Conservation (phyloP, 345 rosid genomes). For the Gynandropsis gynandra region DNA sequence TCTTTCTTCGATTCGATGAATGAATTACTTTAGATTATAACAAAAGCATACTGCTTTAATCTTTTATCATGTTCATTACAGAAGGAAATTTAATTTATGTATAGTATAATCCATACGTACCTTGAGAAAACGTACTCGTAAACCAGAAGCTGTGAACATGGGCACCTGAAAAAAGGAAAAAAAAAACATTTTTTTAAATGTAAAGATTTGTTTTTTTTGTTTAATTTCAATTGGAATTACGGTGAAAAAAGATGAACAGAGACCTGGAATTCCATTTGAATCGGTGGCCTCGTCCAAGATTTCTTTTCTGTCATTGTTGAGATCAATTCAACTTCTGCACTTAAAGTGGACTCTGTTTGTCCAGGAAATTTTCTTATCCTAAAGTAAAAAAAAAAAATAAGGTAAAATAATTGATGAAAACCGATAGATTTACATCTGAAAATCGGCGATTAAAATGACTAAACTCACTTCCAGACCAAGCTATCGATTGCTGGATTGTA, state of each 20-base stretch:
- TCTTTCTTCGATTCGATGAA: too few relatives aligned
- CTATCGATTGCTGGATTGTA: conserved; percentile 93
- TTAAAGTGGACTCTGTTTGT: conserved; percentile 94
- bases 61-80: too few relatives aligned
- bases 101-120: conserved; percentile 25
- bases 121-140: conserved; percentile 97
- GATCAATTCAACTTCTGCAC: conserved; percentile 95
- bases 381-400: conserved; percentile 13
- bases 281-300: conserved; percentile 95
- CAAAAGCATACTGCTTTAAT: too few relatives aligned
- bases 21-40: too few relatives aligned
- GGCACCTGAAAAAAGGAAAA: conserved; percentile 67
- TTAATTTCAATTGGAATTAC: not conserved
- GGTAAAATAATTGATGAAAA: not conserved
- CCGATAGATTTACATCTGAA: not conserved
- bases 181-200: too few relatives aligned
- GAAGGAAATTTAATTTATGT: too few relatives aligned
- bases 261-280: conserved; percentile 99
- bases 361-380: conserved; percentile 99
- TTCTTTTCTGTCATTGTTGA: conserved; percentile 92
- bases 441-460: not conserved
- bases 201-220: too few relatives aligned
- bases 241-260: conserved; percentile 17
- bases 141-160: conserved; percentile 97
- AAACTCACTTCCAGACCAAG: conserved; percentile 97